Evolutionary conservation across 495 filamentous ascomycete species (phyloP).

Genomic region (Neurospora discreta): DNA sequence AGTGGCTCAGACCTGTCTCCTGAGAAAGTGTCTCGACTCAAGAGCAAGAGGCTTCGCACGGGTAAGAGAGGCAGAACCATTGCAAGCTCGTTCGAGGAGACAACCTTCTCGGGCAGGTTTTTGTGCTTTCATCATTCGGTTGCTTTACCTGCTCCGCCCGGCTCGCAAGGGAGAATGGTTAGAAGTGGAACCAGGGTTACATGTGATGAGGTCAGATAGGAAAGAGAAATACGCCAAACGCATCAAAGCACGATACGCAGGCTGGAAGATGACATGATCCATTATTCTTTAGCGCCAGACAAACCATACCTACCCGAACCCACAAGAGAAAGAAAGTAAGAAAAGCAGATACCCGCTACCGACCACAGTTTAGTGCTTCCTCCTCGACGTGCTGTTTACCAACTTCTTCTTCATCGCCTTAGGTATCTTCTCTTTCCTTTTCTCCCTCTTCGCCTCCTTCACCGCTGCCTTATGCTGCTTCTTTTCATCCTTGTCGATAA

Average conservation of each 20-base stretch:
- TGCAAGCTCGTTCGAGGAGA: constrained; percentile 7
- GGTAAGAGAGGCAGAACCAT: constrained; percentile 13
- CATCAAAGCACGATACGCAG: not conserved
- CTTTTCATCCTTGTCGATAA: constrained; percentile 84
- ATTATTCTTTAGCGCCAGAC: not conserved
- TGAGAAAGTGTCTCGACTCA: not conserved
- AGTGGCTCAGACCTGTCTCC: constrained; percentile 20
- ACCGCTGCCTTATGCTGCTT: constrained; percentile 80
- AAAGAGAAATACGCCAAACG: not conserved
- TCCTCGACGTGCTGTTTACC: constrained; percentile 32
- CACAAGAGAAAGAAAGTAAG: not conserved
- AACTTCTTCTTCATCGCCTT: constrained; percentile 86
- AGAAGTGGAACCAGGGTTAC: rapidly evolving
- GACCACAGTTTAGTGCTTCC: constrained; percentile 17
- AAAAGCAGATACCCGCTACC: no score
- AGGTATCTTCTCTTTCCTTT: constrained; percentile 87
- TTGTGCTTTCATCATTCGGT: constrained; percentile 27
- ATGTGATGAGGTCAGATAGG: not conserved
- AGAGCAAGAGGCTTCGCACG: constrained; percentile 23
- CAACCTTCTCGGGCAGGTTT: constrained; percentile 7
- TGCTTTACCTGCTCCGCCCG: not conserved
- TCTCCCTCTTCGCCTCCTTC: constrained; percentile 89
- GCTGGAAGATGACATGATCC: not conserved
- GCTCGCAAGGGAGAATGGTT: not conserved
- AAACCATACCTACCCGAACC: not conserved